Base-by-base conservation (phyloP, 129 eudicot genomes). In the Flaveria linearis region DNA sequence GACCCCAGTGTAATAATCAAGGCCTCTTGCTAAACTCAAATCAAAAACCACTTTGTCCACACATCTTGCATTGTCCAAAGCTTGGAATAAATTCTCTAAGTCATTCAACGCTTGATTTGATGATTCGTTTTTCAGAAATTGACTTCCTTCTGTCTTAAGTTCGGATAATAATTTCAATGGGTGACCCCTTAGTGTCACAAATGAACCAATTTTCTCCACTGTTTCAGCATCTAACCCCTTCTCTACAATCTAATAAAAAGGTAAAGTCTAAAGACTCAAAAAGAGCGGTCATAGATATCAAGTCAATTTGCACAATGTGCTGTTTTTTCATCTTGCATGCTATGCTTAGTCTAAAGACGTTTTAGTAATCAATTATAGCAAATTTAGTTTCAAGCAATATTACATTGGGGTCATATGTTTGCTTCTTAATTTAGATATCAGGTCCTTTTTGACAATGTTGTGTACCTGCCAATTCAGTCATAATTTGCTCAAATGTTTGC, bases 1-100 rank as follows among this genome's bases (percentile, higher is more conserved):
- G 75, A 94, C 99, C 33, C 99, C 99, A 12, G 96, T 94, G 77
- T 94, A 94, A 78, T 94, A 94, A 82, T 94, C 99, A 39, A 94
- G 89, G 11, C 99, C 99, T 87, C 99, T 89, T 28, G 99, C 99
- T 78, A 94, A 87, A 78, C 99, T 94, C 79, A 94, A 72, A 84
- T 95, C 97, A 61, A 94, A 75, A 61, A 89, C 88, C 62, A 94
- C 88, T 86, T 82, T 94, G 79, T 81, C 84, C 2, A 88, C 75
- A 50, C 97, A 87, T 69, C 81, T 85, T 33, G 90, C 62, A 74
- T 66, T 83, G 78, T 85, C 90, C 74, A 94, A 73, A 20, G 93
- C 89, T 72, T 91, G 81, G 76, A 93, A 93, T 62, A 93, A 81
- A 60, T 87, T 87, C 78, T 90, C 93, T 73, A 93, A 83, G 47